phyloP scores from a whole-genome alignment of 1,139 yeast species.

The Saccharomyces hybrid region DNA sequence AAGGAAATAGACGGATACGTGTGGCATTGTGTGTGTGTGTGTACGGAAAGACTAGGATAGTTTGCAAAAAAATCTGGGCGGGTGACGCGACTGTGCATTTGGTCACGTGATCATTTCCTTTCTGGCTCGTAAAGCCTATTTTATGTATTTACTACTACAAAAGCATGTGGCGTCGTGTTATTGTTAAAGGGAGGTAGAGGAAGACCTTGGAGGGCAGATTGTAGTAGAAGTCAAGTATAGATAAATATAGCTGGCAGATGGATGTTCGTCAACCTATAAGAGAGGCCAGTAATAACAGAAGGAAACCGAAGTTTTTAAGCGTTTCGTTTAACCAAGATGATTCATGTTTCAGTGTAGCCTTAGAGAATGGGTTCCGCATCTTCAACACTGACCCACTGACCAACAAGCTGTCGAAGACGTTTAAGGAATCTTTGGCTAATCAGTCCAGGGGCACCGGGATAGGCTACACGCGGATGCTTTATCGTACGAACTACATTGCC shows the following conservation, averaged over 20 bases:
- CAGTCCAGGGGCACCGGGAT: constrained; percentile 43
- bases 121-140: neutral
- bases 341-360: constrained; percentile 81
- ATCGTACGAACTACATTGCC: constrained; percentile 83
- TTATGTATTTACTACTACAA: neutral
- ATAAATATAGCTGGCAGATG: constrained; percentile 10
- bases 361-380: constrained; percentile 74
- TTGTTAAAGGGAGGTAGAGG: neutral
- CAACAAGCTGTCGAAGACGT: constrained; percentile 60
- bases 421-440: constrained; percentile 26
- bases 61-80: no score
- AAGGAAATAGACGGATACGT: no score
- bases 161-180: neutral
- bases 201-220: neutral
- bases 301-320: constrained; percentile 15
- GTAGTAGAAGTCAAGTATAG: neutral
- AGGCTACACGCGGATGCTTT: constrained; percentile 73
- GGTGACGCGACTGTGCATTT: no score
- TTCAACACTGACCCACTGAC: constrained; percentile 85
- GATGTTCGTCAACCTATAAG: constrained; percentile 21
- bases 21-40: no score
- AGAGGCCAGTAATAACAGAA: constrained; percentile 9
- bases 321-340: constrained; percentile 73
- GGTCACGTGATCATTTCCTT: neutral
- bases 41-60: no score